Conservation (phyloP, 2,329 filamentous ascomycete species). For the Cladorrhinum sp. region DNA sequence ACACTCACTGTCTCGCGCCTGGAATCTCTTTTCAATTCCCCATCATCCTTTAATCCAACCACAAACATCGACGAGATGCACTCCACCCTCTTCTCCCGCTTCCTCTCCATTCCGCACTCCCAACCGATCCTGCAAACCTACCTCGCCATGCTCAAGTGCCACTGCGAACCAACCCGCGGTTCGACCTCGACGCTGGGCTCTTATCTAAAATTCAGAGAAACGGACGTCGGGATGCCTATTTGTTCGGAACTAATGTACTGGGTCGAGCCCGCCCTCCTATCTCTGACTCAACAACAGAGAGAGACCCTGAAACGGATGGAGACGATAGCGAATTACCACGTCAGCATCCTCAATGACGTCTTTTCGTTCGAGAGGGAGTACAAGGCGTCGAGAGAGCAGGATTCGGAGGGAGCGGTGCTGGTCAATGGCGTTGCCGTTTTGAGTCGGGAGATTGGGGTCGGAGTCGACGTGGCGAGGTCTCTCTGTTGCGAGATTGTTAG, state of each 20-base stretch:
- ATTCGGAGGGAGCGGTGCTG: slow-evolving; percentile 10
- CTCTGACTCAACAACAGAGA: background rate
- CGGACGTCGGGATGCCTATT: slow-evolving; percentile 18
- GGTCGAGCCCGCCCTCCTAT: slow-evolving; percentile 1
- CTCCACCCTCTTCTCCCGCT: slow-evolving; percentile 10
- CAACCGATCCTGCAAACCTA: slow-evolving; percentile 11
- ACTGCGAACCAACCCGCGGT: slow-evolving; percentile 11
- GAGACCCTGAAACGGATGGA: slow-evolving; percentile 1
- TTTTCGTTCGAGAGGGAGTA: slow-evolving; percentile 16
- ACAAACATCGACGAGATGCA: slow-evolving; percentile 16
- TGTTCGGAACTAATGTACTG: slow-evolving; percentile 15
- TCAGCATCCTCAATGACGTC: slow-evolving; percentile 15
- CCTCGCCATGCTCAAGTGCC: slow-evolving; percentile 17
- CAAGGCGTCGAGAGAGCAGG: slow-evolving; percentile 5
- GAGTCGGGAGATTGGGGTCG: slow-evolving; percentile 8
- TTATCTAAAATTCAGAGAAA: slow-evolving; percentile 12
- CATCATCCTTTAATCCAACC: slow-evolving; percentile 6
- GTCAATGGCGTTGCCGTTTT: slow-evolving; percentile 15
- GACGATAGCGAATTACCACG: slow-evolving; percentile 13
- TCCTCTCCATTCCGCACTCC: background rate
- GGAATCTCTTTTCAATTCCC: slow-evolving; percentile 8
- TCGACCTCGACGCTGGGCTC: background rate
- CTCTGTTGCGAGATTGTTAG: slow-evolving; percentile 14
- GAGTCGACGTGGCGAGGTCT: slow-evolving; percentile 4
- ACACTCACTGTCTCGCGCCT: slow-evolving; percentile 11